phyloP scores from a whole-genome alignment of 31 red algal genomes.

The Asparagopsis taxiformis region DNA sequence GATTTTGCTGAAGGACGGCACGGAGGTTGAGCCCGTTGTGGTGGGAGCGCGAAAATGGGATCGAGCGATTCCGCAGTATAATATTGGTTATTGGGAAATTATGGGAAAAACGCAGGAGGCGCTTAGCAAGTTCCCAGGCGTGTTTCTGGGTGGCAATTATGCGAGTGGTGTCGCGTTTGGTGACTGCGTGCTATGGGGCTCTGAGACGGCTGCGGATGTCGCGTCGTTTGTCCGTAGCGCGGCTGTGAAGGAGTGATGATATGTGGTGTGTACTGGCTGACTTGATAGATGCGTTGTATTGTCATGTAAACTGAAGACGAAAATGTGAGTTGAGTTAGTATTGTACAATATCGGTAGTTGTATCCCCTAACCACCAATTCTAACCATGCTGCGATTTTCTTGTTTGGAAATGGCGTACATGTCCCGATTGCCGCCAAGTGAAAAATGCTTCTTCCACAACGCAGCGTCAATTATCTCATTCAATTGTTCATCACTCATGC shows the following conservation, averaged over 20 bases:
- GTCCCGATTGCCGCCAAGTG: slow-evolving; percentile 72
- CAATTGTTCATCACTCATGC: slow-evolving; percentile 52
- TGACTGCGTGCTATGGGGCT: slow-evolving; percentile 91
- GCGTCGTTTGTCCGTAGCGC: slow-evolving; percentile 20
- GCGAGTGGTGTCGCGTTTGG: slow-evolving; percentile 93
- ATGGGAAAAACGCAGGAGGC: slow-evolving; percentile 39
- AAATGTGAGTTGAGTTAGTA: not conserved
- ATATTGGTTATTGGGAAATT: slow-evolving; percentile 62
- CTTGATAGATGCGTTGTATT: too few species aligned
- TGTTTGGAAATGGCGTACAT: slow-evolving; percentile 42
- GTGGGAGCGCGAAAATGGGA: slow-evolving; percentile 86
- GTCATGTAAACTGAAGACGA: not conserved
- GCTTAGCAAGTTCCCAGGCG: slow-evolving; percentile 44
- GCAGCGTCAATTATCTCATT: slow-evolving; percentile 35
- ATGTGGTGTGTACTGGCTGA: too few species aligned
- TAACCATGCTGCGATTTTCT: slow-evolving; percentile 79
- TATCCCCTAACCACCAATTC: slow-evolving; percentile 68
- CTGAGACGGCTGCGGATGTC: slow-evolving; percentile 59
- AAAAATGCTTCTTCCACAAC: slow-evolving; percentile 72
- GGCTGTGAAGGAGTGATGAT: too few species aligned
- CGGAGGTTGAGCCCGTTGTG: slow-evolving; percentile 56
- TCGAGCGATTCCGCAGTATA: slow-evolving; percentile 95
- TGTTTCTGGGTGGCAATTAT: slow-evolving; percentile 96
- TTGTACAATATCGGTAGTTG: not conserved
- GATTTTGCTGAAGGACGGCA: slow-evolving; percentile 76